phyloP scores from a whole-genome alignment of 2,329 filamentous ascomycete genomes.

The Ophiostoma piceae region DNA sequence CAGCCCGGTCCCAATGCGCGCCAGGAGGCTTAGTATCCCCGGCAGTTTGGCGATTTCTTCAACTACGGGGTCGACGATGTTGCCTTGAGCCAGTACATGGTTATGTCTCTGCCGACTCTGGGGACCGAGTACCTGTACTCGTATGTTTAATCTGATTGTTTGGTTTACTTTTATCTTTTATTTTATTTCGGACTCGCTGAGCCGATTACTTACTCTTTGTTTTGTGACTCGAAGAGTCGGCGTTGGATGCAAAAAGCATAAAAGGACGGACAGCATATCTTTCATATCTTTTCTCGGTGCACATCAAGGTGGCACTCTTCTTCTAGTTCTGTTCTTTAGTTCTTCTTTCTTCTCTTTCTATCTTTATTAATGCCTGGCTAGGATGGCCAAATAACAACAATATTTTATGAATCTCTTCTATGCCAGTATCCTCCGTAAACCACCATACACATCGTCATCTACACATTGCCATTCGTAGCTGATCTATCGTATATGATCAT shows the following conservation, averaged over 20 bases:
- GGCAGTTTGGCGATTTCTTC: background rate
- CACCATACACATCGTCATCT: too few species aligned
- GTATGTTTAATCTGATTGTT: background rate
- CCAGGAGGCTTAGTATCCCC: conserved; percentile 7
- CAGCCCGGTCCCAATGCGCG: background rate
- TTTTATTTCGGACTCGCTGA: too few species aligned
- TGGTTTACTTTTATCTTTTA: background rate
- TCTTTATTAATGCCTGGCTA: background rate
- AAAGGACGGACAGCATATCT: conserved; percentile 13
- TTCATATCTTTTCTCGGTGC: background rate
- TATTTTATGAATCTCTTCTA: background rate
- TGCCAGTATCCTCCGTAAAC: background rate
- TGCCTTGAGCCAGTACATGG: background rate
- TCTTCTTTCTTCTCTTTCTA: background rate
- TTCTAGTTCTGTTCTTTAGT: conserved; percentile 5
- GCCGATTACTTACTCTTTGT: background rate
- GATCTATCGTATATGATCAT: too few species aligned
- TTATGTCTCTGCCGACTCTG: background rate
- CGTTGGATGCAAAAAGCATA: conserved; percentile 21
- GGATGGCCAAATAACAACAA: background rate
- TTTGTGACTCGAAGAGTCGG: conserved; percentile 5
- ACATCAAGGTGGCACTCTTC: background rate
- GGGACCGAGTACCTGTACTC: background rate
- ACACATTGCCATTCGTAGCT: too few species aligned
- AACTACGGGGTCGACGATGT: background rate